A percentile compares a stretch with the other conserved stretches of the same genome.
phyloP scores from a whole-genome alignment of 169 alveolate species.

The Cryptosporidium sp. region DNA sequence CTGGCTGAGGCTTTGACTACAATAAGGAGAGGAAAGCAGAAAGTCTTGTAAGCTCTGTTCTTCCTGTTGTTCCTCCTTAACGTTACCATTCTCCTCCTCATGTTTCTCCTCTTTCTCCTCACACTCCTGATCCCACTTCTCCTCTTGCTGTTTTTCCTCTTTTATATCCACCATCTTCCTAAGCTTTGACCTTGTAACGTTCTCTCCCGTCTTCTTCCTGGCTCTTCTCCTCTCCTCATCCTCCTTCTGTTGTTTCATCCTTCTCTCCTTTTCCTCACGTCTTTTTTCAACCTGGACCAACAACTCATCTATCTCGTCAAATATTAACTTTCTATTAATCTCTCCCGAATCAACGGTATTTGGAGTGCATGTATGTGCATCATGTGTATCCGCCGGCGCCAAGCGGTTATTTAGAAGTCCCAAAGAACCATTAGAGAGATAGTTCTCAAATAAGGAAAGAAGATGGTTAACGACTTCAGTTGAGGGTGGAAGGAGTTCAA shows the following conservation, averaged over 20 bases:
- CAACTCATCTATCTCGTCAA: slow-evolving; percentile 35
- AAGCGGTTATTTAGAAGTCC: neutral
- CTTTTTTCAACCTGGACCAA: neutral
- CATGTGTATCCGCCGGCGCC: neutral
- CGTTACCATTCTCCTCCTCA: neutral
- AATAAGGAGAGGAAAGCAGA: neutral
- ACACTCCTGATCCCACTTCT: neutral
- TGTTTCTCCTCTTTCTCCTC: neutral
- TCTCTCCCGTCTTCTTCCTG: neutral
- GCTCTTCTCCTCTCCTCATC: neutral
- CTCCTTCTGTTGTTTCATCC: neutral
- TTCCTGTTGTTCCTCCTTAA: neutral
- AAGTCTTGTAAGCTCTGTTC: neutral
- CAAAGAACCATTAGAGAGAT: neutral
- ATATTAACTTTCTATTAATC: neutral
- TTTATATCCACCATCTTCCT: slow-evolving; percentile 2
- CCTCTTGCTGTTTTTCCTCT: slow-evolving; percentile 17
- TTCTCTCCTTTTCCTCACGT: neutral
- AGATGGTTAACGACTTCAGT: neutral
- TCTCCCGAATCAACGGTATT: neutral
- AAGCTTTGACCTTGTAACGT: neutral
- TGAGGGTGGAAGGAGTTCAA: slow-evolving; percentile 31
- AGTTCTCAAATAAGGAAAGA: neutral
- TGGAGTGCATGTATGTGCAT: neutral
- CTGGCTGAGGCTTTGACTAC: neutral